Percentiles rank a stretch among this genome's conserved stretches.
These are phyloP conservation scores for Trichoderma afroharzianum DNA, from an alignment of 2,329 filamentous ascomycete genomes.

Conservation along the genomic window DNA sequence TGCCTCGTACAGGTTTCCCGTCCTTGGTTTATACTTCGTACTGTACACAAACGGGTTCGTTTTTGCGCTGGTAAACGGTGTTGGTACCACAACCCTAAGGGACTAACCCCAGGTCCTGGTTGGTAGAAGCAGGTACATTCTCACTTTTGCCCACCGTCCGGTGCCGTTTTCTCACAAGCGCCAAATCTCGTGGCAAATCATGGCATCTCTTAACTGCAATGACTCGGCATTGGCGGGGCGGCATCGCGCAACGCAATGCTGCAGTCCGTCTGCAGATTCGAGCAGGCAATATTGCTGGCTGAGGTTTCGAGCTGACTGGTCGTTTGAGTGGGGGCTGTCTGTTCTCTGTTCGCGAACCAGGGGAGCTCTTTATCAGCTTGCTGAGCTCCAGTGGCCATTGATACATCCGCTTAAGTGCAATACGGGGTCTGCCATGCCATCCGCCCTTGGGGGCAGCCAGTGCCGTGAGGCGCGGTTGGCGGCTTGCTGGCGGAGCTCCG, in stretches of 20 bases:
- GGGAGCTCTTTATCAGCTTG: conserved; percentile 17
- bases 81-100: background rate
- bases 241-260: conserved; percentile 7
- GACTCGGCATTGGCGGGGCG: conserved; percentile 18
- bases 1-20: background rate
- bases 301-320: conserved; percentile 6
- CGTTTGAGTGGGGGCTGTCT: background rate
- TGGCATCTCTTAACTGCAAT: conserved; percentile 9
- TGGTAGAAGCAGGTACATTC: conserved; percentile 5
- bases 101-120: background rate
- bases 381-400: conserved; percentile 3
- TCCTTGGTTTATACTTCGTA: background rate
- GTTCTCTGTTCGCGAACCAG: background rate
- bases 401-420: background rate
- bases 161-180: conserved; percentile 7
- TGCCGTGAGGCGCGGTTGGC: background rate
- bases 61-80: background rate
- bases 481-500: background rate
- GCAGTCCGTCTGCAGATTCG: background rate
- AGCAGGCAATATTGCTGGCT: conserved; percentile 3
- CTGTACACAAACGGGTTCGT: background rate
- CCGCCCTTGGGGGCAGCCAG: background rate
- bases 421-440: background rate
- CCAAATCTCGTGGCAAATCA: conserved; percentile 17
- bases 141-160: background rate